These are phyloP conservation scores for Perilla frutescens DNA, from an alignment of 257 asterid species.

Conservation along the genomic window DNA sequence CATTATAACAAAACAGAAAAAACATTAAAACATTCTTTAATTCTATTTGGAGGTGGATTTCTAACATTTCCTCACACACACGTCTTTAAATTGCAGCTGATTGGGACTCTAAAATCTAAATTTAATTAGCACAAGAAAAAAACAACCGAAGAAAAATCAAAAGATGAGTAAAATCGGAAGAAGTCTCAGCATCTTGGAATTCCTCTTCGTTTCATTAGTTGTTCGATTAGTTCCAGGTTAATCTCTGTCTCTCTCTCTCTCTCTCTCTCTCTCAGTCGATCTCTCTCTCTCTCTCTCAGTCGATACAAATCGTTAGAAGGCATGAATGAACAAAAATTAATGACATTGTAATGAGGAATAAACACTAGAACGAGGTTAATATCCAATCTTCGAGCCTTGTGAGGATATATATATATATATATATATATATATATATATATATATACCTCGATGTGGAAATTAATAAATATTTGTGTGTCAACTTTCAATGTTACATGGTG, in stretches of 20 bases:
- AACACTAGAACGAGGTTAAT: too few relatives aligned
- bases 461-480: too few relatives aligned
- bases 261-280: not conserved
- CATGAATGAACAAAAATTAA: too few relatives aligned
- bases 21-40: not conserved
- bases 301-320: too few relatives aligned
- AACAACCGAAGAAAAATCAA: not conserved
- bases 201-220: not conserved
- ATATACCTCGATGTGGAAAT: too few relatives aligned
- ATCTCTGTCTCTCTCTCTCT: constrained; percentile 4
- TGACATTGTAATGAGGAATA: too few relatives aligned
- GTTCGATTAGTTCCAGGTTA: constrained; percentile 21
- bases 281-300: not conserved
- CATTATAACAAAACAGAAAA: constrained; percentile 10
- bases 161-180: not conserved
- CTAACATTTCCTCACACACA: not conserved
- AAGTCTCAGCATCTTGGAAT: not conserved
- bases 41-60: not conserved
- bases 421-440: too few relatives aligned
- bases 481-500: too few relatives aligned
- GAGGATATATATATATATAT: too few relatives aligned
- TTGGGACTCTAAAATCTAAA: not conserved
- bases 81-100: not conserved
- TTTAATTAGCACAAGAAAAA: not conserved
- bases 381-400: too few relatives aligned